Percentiles rank a stretch among this genome's conserved stretches.
phyloP scores from a whole-genome alignment of 257 asterid genomes.

The Handroanthus guayacan region DNA sequence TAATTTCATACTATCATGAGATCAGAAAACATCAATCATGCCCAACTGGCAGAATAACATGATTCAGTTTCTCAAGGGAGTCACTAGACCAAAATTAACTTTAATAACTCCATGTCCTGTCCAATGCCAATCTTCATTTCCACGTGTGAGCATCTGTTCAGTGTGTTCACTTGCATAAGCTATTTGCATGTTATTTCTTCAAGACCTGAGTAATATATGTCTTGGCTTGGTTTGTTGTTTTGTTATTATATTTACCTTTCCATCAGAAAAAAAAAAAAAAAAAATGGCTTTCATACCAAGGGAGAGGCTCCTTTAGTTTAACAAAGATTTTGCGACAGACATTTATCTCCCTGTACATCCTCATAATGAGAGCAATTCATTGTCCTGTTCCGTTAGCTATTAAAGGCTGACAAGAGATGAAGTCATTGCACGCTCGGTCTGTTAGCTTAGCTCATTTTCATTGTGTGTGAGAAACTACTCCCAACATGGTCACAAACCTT shows the following conservation, averaged over 20 bases:
- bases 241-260: too few relatives aligned
- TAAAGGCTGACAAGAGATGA: background rate
- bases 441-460: background rate
- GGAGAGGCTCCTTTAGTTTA: background rate
- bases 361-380: background rate
- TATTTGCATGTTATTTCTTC: background rate
- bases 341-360: background rate
- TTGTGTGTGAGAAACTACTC: background rate
- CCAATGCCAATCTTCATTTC: background rate
- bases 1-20: conserved; percentile 9
- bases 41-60: background rate
- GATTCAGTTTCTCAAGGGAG: conserved; percentile 21
- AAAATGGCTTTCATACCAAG: background rate
- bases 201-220: background rate
- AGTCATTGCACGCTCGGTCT: background rate
- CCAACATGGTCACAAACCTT: background rate
- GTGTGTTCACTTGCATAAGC: background rate
- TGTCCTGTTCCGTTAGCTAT: background rate
- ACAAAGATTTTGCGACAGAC: conserved; percentile 3
- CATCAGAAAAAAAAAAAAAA: too few relatives aligned
- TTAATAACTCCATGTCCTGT: background rate
- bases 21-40: background rate
- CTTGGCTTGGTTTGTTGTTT: too few relatives aligned
- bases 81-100: background rate
- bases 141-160: background rate